Percentiles rank a stretch among this genome's conserved stretches.
Conservation (phyloP, 169 alveolate species). For the Babesia sp. region DNA sequence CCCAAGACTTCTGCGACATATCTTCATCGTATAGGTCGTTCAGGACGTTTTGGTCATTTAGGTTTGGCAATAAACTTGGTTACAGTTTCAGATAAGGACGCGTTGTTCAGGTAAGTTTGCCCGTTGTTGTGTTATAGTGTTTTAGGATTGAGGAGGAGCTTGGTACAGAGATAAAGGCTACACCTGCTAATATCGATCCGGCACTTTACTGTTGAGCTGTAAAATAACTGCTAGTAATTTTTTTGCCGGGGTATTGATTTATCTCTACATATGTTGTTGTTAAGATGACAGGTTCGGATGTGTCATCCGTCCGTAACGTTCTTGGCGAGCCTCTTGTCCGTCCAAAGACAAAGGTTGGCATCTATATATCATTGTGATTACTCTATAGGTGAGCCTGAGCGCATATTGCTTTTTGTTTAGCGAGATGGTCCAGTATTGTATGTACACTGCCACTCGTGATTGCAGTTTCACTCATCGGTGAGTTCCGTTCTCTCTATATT, state of each 20-base stretch:
- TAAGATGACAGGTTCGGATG: slow-evolving; percentile 15
- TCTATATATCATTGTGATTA: background rate
- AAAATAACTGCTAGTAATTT: slow-evolving; percentile 17
- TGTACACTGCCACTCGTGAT: slow-evolving; percentile 50
- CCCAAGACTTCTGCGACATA: slow-evolving; percentile 95
- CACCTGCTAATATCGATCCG: slow-evolving; percentile 91
- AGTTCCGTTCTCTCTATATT: background rate
- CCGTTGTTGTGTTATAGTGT: slow-evolving; percentile 55
- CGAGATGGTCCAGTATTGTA: slow-evolving; percentile 65
- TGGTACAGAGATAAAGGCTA: slow-evolving; percentile 97
- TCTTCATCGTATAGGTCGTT: slow-evolving; percentile 96
- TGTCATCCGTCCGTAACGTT: slow-evolving; percentile 20
- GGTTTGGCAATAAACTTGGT: slow-evolving; percentile 96
- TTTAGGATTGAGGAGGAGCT: slow-evolving; percentile 93
- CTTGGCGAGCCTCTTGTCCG: slow-evolving; percentile 57
- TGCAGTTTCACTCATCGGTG: slow-evolving; percentile 55
- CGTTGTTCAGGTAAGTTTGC: slow-evolving; percentile 75
- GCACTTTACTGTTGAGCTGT: slow-evolving; percentile 83
- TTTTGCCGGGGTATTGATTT: too few relatives aligned
- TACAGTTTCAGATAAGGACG: slow-evolving; percentile 90
- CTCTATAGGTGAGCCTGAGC: slow-evolving; percentile 52
- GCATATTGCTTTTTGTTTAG: slow-evolving; percentile 59
- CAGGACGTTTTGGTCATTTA: slow-evolving; percentile 98
- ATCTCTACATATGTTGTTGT: background rate
- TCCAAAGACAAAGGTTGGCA: slow-evolving; percentile 45